phyloP scores from a whole-genome alignment of 2,329 filamentous ascomycete species.

The Cladorrhinum sp. region DNA sequence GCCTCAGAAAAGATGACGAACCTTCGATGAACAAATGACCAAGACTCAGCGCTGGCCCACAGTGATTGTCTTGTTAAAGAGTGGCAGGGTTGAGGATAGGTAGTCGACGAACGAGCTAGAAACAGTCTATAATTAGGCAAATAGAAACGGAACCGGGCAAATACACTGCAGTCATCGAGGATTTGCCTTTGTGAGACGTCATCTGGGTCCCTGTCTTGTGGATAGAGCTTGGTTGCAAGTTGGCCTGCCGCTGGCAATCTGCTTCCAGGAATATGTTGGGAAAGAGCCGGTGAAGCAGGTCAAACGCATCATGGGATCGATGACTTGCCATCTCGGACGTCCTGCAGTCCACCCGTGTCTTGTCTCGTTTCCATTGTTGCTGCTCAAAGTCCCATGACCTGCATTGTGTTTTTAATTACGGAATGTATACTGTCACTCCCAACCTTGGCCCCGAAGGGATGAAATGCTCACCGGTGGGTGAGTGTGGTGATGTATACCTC shows the following conservation, averaged over 20 bases:
- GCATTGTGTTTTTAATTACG: background rate
- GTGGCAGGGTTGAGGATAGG: background rate
- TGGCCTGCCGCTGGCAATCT: background rate
- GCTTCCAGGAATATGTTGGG: background rate
- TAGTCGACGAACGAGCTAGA: background rate
- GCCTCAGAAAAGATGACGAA: conserved; percentile 1
- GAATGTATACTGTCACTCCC: background rate
- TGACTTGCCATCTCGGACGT: background rate
- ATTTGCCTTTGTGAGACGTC: background rate
- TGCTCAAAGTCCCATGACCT: background rate
- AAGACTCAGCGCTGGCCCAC: background rate
- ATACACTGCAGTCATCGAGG: background rate
- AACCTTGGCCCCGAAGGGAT: background rate
- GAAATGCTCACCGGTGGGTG: background rate
- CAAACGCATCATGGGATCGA: background rate
- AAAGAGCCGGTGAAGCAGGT: background rate
- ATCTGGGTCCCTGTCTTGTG: background rate
- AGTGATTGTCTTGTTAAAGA: background rate
- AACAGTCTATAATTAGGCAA: background rate
- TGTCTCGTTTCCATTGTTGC: conserved; percentile 1
- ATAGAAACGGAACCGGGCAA: background rate
- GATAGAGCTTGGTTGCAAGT: background rate
- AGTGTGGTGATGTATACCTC: background rate
- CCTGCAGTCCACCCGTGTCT: background rate
- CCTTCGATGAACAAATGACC: background rate